phyloP scores from a whole-genome alignment of 1,284 basidiomycete species.

The Cerioporus squamosus region DNA sequence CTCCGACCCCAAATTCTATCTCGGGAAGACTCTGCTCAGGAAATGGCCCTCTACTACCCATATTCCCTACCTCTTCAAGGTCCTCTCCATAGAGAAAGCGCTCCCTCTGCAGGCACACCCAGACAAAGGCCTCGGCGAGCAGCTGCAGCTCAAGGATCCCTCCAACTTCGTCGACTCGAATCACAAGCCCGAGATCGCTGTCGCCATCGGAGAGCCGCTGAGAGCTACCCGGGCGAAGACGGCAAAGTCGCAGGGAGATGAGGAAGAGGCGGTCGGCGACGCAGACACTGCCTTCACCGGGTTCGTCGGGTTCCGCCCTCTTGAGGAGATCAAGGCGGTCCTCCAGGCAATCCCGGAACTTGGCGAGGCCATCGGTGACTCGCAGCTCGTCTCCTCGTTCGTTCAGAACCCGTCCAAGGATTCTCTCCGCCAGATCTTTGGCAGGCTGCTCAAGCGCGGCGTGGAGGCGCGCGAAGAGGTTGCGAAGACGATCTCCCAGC shows the following conservation, averaged over 20 bases:
- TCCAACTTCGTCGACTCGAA: slow-evolving; percentile 79
- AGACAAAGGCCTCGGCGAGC: slow-evolving; percentile 85
- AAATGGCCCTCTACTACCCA: slow-evolving; percentile 57
- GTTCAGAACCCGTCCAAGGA: slow-evolving; percentile 41
- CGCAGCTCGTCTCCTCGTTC: slow-evolving; percentile 13
- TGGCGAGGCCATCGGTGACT: slow-evolving; percentile 24
- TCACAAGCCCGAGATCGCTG: slow-evolving; percentile 97
- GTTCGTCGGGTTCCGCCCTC: slow-evolving; percentile 91
- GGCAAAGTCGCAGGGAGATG: background rate
- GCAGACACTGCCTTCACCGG: slow-evolving; percentile 78
- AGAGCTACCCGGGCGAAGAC: background rate
- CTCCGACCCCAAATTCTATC: slow-evolving; percentile 60
- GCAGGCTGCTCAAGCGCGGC: slow-evolving; percentile 67
- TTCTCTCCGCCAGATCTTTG: slow-evolving; percentile 72
- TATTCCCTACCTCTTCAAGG: slow-evolving; percentile 95
- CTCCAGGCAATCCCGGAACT: slow-evolving; percentile 81
- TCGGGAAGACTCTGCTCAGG: slow-evolving; percentile 61
- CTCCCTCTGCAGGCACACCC: slow-evolving; percentile 97
- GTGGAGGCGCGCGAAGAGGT: slow-evolving; percentile 19
- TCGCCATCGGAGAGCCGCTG: slow-evolving; percentile 62
- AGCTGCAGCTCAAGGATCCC: slow-evolving; percentile 74
- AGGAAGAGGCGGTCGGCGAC: slow-evolving; percentile 21
- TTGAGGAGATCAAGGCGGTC: slow-evolving; percentile 70
- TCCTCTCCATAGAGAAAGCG: slow-evolving; percentile 93
- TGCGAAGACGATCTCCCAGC: slow-evolving; percentile 12